A percentile compares a stretch with the other conserved stretches of the same genome.
phyloP scores from a whole-genome alignment of 352 stramenopile genomes.

The Phytophthora chlamydospora region DNA sequence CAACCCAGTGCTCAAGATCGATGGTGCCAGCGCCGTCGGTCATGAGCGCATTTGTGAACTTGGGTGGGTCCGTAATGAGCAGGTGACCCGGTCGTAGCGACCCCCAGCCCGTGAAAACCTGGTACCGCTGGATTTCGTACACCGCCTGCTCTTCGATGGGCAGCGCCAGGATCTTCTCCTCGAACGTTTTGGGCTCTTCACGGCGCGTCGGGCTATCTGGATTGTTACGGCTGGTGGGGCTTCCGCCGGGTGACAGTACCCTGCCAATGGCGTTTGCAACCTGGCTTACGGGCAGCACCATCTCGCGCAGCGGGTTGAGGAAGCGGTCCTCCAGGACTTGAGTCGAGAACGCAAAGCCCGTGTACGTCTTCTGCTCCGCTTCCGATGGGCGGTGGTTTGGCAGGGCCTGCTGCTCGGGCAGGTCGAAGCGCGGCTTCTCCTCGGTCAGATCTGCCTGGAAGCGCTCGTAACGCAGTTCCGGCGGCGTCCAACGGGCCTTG shows the following conservation, averaged over 20 bases:
- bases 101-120: slow-evolving; percentile 86
- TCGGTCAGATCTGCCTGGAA: slow-evolving; percentile 73
- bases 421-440: slow-evolving; percentile 67
- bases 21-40: slow-evolving; percentile 64
- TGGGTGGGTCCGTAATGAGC: slow-evolving; percentile 76
- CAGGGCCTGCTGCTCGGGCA: slow-evolving; percentile 46
- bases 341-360: slow-evolving; percentile 86
- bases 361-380: slow-evolving; percentile 63
- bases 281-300: slow-evolving; percentile 73
- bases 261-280: slow-evolving; percentile 50
- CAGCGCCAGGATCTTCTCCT: slow-evolving; percentile 66
- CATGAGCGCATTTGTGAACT: slow-evolving; percentile 82
- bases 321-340: slow-evolving; percentile 81
- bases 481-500: slow-evolving; percentile 65
- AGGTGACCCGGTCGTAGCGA: slow-evolving; percentile 77
- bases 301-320: slow-evolving; percentile 74
- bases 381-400: slow-evolving; percentile 26
- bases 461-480: slow-evolving; percentile 67
- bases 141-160: slow-evolving; percentile 68
- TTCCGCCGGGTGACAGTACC: slow-evolving; percentile 36
- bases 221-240: slow-evolving; percentile 38
- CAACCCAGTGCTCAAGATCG: slow-evolving; percentile 76
- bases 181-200: slow-evolving; percentile 53
- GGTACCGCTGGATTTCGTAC: slow-evolving; percentile 86
- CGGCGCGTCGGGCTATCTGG: slow-evolving; percentile 28